Evolutionary conservation across 768 basidiomycete genomes (phyloP), one percentile per base, ranked within the genome.

Genomic region (Harrya chromipes): DNA sequence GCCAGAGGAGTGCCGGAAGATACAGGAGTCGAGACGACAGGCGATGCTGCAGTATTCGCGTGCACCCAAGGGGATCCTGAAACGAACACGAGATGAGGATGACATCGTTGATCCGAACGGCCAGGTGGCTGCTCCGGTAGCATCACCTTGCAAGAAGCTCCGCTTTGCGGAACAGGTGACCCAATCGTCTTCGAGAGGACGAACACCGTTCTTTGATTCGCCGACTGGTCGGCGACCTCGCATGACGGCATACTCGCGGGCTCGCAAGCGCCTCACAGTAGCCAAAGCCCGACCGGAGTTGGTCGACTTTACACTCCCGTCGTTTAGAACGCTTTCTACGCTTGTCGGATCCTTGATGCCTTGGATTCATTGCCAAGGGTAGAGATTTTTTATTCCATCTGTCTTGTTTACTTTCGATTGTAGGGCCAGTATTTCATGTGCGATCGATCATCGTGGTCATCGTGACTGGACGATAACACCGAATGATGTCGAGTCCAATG

Each of bases 261-360:
- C 45, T 0, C 51, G 53, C 38, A 59, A 50, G 21, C 64, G 63
- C 1, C 6, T 33, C 2, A 49, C n/a, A 36, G 38, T 16, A 12
- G 37, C 49, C 4, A 13, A n/a, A 7, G 29, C 37, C 19, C 61
- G 54, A 40, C 57, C 54, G 6, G 57, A 67, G 45, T 45, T 54
- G 48, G 49, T 70, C 9, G 51, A 67, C 37, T 67, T 68, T n/a
- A 65, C 62, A 0, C 55, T 68, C 6, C 67, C 67, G 10, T 69
- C 68, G 16, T 46, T 69, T 16, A 59, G 64, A 19, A 70, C 60
- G 34, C 40, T 68, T n/a, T 69, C 68, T 7, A 52, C 55, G 29
- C 63, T 70, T 4, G 61, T 68, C 36, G 66, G 64, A 19, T 62
- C 64, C 4, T 17, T 70, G 45, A 62, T 68, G 55, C 60, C 64